phyloP scores from a whole-genome alignment of 1,284 basidiomycete genomes.

The Irpex lacteus region DNA sequence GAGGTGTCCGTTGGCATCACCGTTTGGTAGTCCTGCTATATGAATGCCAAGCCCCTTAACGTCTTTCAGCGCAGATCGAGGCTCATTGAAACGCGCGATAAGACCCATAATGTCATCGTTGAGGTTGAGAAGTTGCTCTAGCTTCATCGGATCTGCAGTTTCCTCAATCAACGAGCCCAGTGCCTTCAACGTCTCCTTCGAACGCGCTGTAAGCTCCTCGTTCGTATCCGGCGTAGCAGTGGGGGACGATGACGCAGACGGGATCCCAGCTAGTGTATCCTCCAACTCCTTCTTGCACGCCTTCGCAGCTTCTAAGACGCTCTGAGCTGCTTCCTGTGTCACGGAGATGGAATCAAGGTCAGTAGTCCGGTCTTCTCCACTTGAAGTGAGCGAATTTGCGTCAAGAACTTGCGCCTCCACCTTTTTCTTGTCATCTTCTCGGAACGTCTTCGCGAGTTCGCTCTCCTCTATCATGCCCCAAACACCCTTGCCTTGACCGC shows the following conservation, averaged over 20 bases:
- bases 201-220: slow-evolving; percentile 27
- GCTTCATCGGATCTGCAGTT: slow-evolving; percentile 51
- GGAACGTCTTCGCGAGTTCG: slow-evolving; percentile 67
- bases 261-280: slow-evolving; percentile 37
- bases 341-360: slow-evolving; percentile 20
- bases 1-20: slow-evolving; percentile 6
- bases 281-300: slow-evolving; percentile 48
- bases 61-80: slow-evolving; percentile 28
- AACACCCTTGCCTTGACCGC: slow-evolving; percentile 57
- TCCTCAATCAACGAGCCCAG: slow-evolving; percentile 58
- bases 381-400: slow-evolving; percentile 19
- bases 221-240: slow-evolving; percentile 17
- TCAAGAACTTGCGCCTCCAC: slow-evolving; percentile 34
- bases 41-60: slow-evolving; percentile 50
- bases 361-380: slow-evolving; percentile 19
- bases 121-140: slow-evolving; percentile 67
- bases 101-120: slow-evolving; percentile 69
- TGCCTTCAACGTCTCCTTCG: slow-evolving; percentile 53
- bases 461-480: slow-evolving; percentile 84
- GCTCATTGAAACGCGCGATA: slow-evolving; percentile 40
- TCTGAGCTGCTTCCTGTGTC: slow-evolving; percentile 49
- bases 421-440: slow-evolving; percentile 60
- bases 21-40: slow-evolving; percentile 16
- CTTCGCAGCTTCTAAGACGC: slow-evolving; percentile 47
- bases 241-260: slow-evolving; percentile 31